Evolutionary conservation across 257 asterid species (phyloP).

Genomic region (Przewalskia tangutica): DNA sequence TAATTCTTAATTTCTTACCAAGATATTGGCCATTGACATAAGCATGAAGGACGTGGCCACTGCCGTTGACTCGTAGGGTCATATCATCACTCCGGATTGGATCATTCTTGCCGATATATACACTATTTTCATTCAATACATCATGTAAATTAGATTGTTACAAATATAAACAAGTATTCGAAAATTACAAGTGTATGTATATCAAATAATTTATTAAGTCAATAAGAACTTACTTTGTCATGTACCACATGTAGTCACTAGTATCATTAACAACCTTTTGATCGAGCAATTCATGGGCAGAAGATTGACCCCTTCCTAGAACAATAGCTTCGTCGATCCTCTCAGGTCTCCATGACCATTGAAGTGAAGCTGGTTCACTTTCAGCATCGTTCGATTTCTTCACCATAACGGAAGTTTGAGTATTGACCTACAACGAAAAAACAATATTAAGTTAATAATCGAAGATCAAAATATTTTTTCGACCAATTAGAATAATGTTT

Average conservation of each 20-base stretch:
- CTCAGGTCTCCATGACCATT: conserved; percentile 58
- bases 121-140: conserved; percentile 17
- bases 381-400: conserved; percentile 28
- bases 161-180: neutral
- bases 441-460: neutral
- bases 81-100: conserved; percentile 33
- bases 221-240: conserved; percentile 46
- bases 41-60: conserved; percentile 51
- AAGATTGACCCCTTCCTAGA: conserved; percentile 26
- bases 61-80: conserved; percentile 38
- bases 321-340: conserved; percentile 13
- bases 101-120: conserved; percentile 30
- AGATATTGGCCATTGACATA: conserved; percentile 48
- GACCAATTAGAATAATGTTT: neutral
- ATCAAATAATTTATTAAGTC: neutral
- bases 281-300: conserved; percentile 27
- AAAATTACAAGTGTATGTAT: neutral
- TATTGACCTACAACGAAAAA: conserved; percentile 28
- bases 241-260: conserved; percentile 77
- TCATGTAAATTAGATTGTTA: neutral
- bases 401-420: conserved; percentile 46
- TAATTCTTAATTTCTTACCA: conserved; percentile 21
- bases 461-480: neutral
- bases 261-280: conserved; percentile 36
- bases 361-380: conserved; percentile 21